Base-by-base conservation (phyloP, 169 alveolate species). In the Miamiensis avidus region DNA sequence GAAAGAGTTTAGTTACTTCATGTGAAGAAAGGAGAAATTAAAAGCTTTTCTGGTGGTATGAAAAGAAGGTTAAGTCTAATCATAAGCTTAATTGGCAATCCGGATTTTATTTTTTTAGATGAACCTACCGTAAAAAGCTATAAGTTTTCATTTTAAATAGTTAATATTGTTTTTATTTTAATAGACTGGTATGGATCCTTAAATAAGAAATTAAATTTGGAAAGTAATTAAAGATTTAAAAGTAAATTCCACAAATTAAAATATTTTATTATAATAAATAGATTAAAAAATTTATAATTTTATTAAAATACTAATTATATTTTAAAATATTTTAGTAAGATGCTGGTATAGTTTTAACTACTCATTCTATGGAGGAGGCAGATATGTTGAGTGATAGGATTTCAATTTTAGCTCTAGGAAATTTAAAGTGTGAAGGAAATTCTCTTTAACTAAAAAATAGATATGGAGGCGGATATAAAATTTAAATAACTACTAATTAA, bases 361-460 rank as follows among this genome's bases (percentile, higher is more conserved):
- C 97, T 32, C 97, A 95, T 90, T 92, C 96, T 0, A 95, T 95
- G 97, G 97, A 95, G 83, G 97, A 96, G 82, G 98, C 98, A 1
- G 97, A 94, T 82, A 93, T 94, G 0, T 87, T 94, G 65, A 75
- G 91, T 65, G 97, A 94, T 83, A 72, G 95, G 64, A 92, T 94
- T n/a, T 95, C 94, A 1, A 91, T 94, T 25, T 89, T 94, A 77
- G 92, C 86, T 65, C 92, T 88, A 69, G 97, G 97, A 26, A 74
- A 91, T 79, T 74, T 94, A 33, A 89, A 92, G 78, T 90, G 94
- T 29, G 85, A 89, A 72, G 97, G 97, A 30, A 89, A 93, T 30
- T 87, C 94, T 77, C 88, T 94, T 16, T 89, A 84, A 65, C 78
- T 94, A 4, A 94, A 94, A 81, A 92, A 94, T 34, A 75, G 81